Evolutionary conservation across 2,329 filamentous ascomycete genomes (phyloP).

Genomic region (Fusarium phyllophilum): DNA sequence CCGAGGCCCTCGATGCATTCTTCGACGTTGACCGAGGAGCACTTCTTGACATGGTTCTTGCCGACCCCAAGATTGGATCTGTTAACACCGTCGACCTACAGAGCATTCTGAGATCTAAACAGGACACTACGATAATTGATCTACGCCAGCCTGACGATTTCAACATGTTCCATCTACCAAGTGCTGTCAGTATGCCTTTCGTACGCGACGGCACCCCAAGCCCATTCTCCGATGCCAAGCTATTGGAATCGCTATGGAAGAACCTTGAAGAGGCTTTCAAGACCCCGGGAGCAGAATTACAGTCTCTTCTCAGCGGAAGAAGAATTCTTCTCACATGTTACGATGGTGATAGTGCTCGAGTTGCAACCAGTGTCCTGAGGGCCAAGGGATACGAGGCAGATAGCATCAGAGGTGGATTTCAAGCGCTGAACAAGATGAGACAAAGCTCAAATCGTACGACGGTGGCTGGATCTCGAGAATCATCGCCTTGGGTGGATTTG

Average conservation of each 20-base stretch:
- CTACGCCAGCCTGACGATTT: constrained; percentile 57
- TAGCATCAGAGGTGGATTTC: constrained; percentile 58
- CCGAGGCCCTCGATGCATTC: constrained; percentile 21
- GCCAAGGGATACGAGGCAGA: constrained; percentile 60
- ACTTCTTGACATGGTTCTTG: constrained; percentile 19
- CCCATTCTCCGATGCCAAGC: constrained; percentile 58
- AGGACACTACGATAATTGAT: constrained; percentile 55
- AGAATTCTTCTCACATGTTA: constrained; percentile 62
- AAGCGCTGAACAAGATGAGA: constrained; percentile 51
- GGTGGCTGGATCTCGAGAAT: neutral
- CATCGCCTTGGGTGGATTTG: constrained; percentile 21
- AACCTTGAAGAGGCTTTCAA: constrained; percentile 57
- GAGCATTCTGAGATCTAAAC: constrained; percentile 21
- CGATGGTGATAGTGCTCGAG: constrained; percentile 63
- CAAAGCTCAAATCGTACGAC: constrained; percentile 5
- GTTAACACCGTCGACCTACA: constrained; percentile 2
- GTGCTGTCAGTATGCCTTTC: constrained; percentile 57
- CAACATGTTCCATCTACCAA: constrained; percentile 53
- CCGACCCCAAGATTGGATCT: constrained; percentile 1
- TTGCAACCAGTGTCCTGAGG: constrained; percentile 64
- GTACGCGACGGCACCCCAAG: constrained; percentile 49
- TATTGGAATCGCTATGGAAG: constrained; percentile 59
- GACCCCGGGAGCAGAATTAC: constrained; percentile 31
- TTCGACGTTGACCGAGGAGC: constrained; percentile 25
- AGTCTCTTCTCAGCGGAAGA: constrained; percentile 43